These are phyloP conservation scores for Davidsoniella eucalypti DNA, from an alignment of 2,329 filamentous ascomycete genomes.

Conservation along the genomic window DNA sequence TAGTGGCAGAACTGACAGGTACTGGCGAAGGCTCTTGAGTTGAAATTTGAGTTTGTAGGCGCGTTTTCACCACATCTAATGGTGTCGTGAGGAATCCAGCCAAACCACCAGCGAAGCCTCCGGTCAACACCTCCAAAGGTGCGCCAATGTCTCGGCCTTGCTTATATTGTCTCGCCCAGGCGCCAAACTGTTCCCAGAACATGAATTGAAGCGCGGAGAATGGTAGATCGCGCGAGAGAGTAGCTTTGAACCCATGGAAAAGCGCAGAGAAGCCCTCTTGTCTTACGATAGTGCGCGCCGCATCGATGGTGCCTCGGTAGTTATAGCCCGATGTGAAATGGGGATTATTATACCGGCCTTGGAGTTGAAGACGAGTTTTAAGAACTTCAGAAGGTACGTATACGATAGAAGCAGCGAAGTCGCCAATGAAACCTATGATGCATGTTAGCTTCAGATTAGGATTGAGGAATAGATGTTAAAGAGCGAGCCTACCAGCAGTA, in stretches of 20 bases:
- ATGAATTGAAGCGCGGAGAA: slow-evolving; percentile 96
- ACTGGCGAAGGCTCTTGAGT: slow-evolving; percentile 18
- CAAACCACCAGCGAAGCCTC: slow-evolving; percentile 75
- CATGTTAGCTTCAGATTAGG: slow-evolving; percentile 1
- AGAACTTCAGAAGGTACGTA: slow-evolving; percentile 97
- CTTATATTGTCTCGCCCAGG: slow-evolving; percentile 62
- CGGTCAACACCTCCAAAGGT: slow-evolving; percentile 72
- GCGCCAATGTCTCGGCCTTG: slow-evolving; percentile 72
- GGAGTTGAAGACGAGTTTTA: slow-evolving; percentile 90
- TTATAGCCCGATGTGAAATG: slow-evolving; percentile 92
- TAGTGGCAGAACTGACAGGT: slow-evolving; percentile 10
- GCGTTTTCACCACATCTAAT: slow-evolving; percentile 91
- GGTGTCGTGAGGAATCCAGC: slow-evolving; percentile 91
- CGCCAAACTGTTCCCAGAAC: slow-evolving; percentile 91
- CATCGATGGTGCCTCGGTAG: slow-evolving; percentile 73
- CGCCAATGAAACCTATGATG: slow-evolving; percentile 64
- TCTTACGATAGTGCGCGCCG: slow-evolving; percentile 67
- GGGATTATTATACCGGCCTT: slow-evolving; percentile 90
- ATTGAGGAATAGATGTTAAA: slow-evolving; percentile 11
- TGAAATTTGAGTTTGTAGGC: slow-evolving; percentile 78
- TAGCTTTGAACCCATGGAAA: slow-evolving; percentile 95
- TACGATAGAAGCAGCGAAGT: slow-evolving; percentile 77
- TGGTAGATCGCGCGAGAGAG: slow-evolving; percentile 80
- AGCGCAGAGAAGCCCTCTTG: slow-evolving; percentile 71
- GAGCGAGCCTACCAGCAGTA: slow-evolving; percentile 46